These are phyloP conservation scores for Protomyces macrosporus DNA, from an alignment of 1,139 yeast species.

Conservation along the genomic window DNA sequence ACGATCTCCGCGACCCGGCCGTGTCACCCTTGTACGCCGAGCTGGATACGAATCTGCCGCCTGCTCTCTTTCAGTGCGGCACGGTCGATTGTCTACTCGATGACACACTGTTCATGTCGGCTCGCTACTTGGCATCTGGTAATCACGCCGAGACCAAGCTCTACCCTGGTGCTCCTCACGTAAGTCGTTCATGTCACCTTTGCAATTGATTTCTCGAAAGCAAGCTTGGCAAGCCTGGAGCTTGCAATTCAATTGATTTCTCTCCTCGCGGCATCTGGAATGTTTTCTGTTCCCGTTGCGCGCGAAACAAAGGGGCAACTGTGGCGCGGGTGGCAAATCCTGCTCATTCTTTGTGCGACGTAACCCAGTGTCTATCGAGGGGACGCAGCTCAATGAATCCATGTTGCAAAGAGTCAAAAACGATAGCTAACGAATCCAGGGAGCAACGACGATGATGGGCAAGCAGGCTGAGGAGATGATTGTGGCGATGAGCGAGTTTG, in stretches of 20 bases:
- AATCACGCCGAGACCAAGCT: not conserved
- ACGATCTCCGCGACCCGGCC: not conserved
- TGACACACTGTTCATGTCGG: not conserved
- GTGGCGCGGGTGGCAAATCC: too few relatives aligned
- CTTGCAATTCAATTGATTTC: too few relatives aligned
- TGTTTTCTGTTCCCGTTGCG: too few relatives aligned
- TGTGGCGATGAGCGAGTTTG: not conserved
- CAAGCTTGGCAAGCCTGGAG: too few relatives aligned
- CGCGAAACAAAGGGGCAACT: too few relatives aligned
- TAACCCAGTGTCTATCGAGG: too few relatives aligned
- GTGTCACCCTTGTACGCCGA: slow-evolving; percentile 8
- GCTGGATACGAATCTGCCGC: not conserved
- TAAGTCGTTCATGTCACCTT: not conserved
- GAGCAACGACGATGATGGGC: not conserved
- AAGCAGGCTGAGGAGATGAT: not conserved
- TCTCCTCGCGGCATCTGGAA: too few relatives aligned
- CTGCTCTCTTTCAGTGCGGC: slow-evolving; percentile 5
- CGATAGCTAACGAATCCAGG: not conserved
- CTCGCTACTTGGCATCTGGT: slow-evolving; percentile 2
- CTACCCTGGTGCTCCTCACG: slow-evolving; percentile 7
- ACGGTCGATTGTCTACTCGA: slow-evolving; percentile 3
- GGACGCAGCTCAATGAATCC: too few relatives aligned
- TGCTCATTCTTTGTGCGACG: too few relatives aligned
- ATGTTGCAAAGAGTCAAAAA: too few relatives aligned
- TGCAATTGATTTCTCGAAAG: not conserved